Base-by-base conservation (phyloP, 2,329 filamentous ascomycete genomes). In the Neofusicoccum kwambonambiense region DNA sequence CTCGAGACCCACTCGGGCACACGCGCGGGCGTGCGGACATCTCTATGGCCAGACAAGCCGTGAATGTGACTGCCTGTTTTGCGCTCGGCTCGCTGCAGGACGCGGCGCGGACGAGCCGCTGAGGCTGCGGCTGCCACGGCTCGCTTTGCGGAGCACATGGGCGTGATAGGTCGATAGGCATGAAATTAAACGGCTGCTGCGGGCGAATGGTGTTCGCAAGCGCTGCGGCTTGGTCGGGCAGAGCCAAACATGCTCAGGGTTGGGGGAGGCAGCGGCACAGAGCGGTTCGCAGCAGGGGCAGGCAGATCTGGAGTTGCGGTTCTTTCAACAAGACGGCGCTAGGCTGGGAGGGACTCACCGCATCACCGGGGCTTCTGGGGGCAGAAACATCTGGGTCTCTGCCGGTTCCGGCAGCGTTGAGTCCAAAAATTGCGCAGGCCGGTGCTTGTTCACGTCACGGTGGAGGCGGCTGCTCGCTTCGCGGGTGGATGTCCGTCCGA, bases 1-100 rank as follows among this genome's bases (percentile, higher is more conserved):
- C 78, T 93, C 69, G 90, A 93, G 79, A 92, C 89, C 17, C 81
- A 78, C 65, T 79, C 84, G 52, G 87, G 85, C 31, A 76, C 72
- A 31, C 73, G 76, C 35, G 41, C 51, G 34, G 62, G 35, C 41
- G 62, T 47, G 27, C 62, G 50, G 50, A 41, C 56, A 60, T 47
- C 56, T 45, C 56, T 45, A 42, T 60, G 56, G 56, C 19, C 56
- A 47, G 56, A 45, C 47, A 47, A 37, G n/a, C 27, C 19, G 56
- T 60, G 56, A 60, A 44, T 60, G 56, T 60, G 56, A 60, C 56
- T 60, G 56, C 56, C 27, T 31, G 27, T 31, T 7, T 31, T 7
- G 27, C 54, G 54, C 54, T 45, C 54, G 39, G 54, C 54, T 45
- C 54, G 54, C 54, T 42, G 34, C 54, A 58, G 54, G 39, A 45